Conservation (phyloP, 805 yeast species). For the Hemisphaericaspora nanyangensis region DNA sequence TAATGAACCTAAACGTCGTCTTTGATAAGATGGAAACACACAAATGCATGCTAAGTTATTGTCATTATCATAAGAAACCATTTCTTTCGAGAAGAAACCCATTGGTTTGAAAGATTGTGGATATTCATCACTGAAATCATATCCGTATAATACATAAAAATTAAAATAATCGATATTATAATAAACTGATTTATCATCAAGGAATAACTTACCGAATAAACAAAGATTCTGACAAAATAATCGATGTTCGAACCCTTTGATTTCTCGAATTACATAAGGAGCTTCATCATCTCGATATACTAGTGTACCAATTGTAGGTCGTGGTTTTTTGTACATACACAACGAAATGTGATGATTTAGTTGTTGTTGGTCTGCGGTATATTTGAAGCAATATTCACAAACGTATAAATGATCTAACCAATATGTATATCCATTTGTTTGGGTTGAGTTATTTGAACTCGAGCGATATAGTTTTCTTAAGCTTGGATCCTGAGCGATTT, state of each 20-base stretch:
- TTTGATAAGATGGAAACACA: constrained; percentile 89
- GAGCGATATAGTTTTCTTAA: constrained; percentile 8
- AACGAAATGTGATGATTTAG: constrained; percentile 47
- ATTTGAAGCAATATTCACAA: constrained; percentile 84
- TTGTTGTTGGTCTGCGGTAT: constrained; percentile 46
- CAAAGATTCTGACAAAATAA: constrained; percentile 80
- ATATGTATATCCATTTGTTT: constrained; percentile 9
- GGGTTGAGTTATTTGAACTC: neutral
- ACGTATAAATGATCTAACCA: constrained; percentile 67
- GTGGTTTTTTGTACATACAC: constrained; percentile 36
- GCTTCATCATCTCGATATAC: constrained; percentile 58
- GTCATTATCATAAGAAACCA: constrained; percentile 72
- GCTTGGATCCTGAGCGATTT: constrained; percentile 12
- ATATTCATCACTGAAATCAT: constrained; percentile 18
- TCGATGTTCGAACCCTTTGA: constrained; percentile 61
- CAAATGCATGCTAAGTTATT: constrained; percentile 84
- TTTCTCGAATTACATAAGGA: constrained; percentile 50
- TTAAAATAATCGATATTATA: constrained; percentile 77
- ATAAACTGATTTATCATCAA: constrained; percentile 86
- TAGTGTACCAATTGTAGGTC: constrained; percentile 57
- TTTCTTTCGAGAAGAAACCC: constrained; percentile 92
- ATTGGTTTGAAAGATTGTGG: constrained; percentile 45
- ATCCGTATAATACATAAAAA: constrained; percentile 69
- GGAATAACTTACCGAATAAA: constrained; percentile 79
- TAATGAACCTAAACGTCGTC: constrained; percentile 70